A percentile compares a stretch with the other conserved stretches of the same genome.
phyloP scores from a whole-genome alignment of 2,329 filamentous ascomycete species.

The Ilyonectria robusta region DNA sequence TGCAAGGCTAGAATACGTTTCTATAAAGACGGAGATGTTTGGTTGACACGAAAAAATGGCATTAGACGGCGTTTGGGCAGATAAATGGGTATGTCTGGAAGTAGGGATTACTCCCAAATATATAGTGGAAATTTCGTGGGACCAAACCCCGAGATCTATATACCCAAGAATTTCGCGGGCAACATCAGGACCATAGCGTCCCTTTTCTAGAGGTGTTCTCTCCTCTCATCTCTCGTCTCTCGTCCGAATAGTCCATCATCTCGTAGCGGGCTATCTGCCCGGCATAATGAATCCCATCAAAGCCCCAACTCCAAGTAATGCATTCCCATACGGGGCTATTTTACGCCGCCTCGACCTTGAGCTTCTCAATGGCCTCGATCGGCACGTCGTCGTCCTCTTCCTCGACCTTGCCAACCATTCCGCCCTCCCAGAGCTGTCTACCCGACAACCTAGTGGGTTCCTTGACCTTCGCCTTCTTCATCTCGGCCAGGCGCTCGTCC shows the following conservation, averaged over 20 bases:
- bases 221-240: slow-evolving; percentile 17
- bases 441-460: slow-evolving; percentile 81
- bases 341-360: slow-evolving; percentile 74
- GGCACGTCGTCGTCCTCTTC: slow-evolving; percentile 76
- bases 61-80: slow-evolving; percentile 45
- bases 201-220: slow-evolving; percentile 10
- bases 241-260: slow-evolving; percentile 15
- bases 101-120: slow-evolving; percentile 36
- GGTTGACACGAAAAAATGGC: slow-evolving; percentile 29
- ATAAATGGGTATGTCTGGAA: slow-evolving; percentile 42
- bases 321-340: slow-evolving; percentile 15
- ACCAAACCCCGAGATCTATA: slow-evolving; percentile 39
- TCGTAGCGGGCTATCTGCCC: slow-evolving; percentile 25
- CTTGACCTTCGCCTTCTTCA: slow-evolving; percentile 83
- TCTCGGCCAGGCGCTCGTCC: slow-evolving; percentile 85
- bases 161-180: slow-evolving; percentile 31
- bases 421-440: slow-evolving; percentile 83
- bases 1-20: slow-evolving; percentile 59
- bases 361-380: slow-evolving; percentile 75
- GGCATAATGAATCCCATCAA: slow-evolving; percentile 36
- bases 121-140: slow-evolving; percentile 38
- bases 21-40: slow-evolving; percentile 32
- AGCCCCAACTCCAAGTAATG: slow-evolving; percentile 48
- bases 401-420: slow-evolving; percentile 76
- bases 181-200: not conserved